Conservation (phyloP, 371 early-diverging fungal species). For the Mucor lusitanicus region DNA sequence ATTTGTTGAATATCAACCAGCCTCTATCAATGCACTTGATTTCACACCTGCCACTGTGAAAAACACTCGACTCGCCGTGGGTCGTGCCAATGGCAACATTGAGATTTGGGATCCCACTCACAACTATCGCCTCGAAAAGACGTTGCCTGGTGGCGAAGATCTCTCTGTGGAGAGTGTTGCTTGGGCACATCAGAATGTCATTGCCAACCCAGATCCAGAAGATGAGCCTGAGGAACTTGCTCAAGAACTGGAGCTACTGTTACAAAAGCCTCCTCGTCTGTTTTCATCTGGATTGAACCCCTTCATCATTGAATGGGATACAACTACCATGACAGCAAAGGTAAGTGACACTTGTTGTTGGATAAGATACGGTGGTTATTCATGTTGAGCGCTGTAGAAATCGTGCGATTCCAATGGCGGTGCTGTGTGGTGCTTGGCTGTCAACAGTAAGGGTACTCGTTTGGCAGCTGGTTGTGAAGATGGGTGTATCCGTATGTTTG, state of each 20-base stretch:
- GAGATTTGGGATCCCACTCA: constrained; percentile 85
- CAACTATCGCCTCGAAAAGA: constrained; percentile 73
- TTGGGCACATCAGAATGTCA: constrained; percentile 79
- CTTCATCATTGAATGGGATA: constrained; percentile 87
- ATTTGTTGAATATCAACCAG: constrained; percentile 86
- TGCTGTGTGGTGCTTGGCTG: constrained; percentile 92
- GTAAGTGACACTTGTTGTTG: constrained; percentile 28
- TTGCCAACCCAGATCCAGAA: constrained; percentile 63
- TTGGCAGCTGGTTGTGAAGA: constrained; percentile 95
- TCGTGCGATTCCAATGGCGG: constrained; percentile 86
- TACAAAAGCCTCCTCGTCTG: constrained; percentile 71
- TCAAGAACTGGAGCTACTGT: constrained; percentile 47
- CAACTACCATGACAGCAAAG: constrained; percentile 69
- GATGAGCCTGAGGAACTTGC: constrained; percentile 56
- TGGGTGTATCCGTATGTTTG: constrained; percentile 85
- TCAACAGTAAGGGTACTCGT: constrained; percentile 70
- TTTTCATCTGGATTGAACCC: constrained; percentile 89
- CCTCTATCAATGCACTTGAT: constrained; percentile 81
- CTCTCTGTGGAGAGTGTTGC: constrained; percentile 79
- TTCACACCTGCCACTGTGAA: constrained; percentile 67
- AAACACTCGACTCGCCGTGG: constrained; percentile 72
- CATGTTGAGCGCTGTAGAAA: constrained; percentile 13
- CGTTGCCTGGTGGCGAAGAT: constrained; percentile 79
- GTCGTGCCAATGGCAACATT: constrained; percentile 90
- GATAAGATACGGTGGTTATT: not conserved